Conservation (phyloP, 306 rosid genomes). For the Quercus wislizeni region DNA sequence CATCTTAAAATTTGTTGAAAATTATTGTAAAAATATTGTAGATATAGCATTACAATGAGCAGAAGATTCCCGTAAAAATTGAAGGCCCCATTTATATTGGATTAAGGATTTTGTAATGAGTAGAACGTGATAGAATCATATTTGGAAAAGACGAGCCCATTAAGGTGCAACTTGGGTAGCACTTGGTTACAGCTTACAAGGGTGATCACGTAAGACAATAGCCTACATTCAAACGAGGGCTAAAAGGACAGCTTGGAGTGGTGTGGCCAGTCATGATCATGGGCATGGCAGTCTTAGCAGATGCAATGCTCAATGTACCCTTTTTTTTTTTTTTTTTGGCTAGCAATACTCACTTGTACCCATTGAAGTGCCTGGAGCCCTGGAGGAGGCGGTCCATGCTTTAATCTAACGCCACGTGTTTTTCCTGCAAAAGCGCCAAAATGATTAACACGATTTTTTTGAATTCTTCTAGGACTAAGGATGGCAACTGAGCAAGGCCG, state of each 20-base stretch:
- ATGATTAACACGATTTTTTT: no score
- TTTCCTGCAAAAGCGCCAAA: neutral
- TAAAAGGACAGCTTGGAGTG: constrained; percentile 1
- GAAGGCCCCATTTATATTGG: constrained; percentile 23
- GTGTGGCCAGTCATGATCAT: constrained; percentile 11
- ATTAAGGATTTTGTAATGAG: constrained; percentile 14
- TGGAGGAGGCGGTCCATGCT: neutral
- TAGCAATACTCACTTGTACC: no score
- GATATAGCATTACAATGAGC: rapidly evolving
- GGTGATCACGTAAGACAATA: neutral
- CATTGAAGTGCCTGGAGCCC: neutral
- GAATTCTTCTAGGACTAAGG: no score
- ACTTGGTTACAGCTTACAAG: no score
- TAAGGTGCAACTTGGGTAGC: neutral
- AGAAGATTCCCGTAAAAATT: constrained; percentile 9
- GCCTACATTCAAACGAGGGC: neutral
- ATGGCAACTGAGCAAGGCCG: no score
- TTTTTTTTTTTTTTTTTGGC: no score
- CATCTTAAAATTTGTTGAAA: no score
- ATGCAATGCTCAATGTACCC: neutral
- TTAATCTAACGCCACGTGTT: neutral
- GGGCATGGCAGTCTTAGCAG: neutral
- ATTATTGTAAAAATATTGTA: no score
- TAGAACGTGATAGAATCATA: neutral
- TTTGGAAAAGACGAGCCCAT: constrained; percentile 14